Percentiles rank a stretch among this genome's conserved stretches.
phyloP scores from a whole-genome alignment of 2,329 filamentous ascomycete species.

The Aspergillus neoniger region DNA sequence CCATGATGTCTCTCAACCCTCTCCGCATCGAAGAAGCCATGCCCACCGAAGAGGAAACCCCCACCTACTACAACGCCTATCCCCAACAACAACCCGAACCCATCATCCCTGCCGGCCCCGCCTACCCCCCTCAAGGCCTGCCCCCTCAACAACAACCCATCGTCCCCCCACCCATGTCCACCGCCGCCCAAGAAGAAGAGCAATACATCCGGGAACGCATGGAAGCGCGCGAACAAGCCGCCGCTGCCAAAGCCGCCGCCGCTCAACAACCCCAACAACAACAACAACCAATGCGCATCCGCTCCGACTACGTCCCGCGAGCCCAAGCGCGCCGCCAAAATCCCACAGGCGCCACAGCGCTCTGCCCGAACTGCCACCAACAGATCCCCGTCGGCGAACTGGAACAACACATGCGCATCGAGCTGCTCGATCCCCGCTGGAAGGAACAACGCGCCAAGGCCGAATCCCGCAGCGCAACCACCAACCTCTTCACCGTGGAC shows the following conservation, averaged over 20 bases:
- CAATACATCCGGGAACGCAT: conserved; percentile 62
- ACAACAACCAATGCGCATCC: conserved; percentile 75
- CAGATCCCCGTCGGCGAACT: conserved; percentile 84
- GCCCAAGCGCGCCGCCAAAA: conserved; percentile 72
- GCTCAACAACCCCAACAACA: not conserved
- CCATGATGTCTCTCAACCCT: conserved; percentile 79
- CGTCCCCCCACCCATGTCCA: conserved; percentile 20
- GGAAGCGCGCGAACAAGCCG: conserved; percentile 61
- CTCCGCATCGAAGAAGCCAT: conserved; percentile 92
- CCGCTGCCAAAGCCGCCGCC: conserved; percentile 77
- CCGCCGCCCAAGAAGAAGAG: conserved; percentile 56
- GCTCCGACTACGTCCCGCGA: conserved; percentile 87
- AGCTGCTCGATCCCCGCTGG: conserved; percentile 90
- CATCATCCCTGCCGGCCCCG: conserved; percentile 25
- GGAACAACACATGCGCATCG: conserved; percentile 91
- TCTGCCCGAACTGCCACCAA: conserved; percentile 93
- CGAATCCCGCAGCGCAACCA: conserved; percentile 79
- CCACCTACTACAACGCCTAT: conserved; percentile 57
- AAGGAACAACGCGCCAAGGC: conserved; percentile 92
- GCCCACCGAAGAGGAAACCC: conserved; percentile 69
- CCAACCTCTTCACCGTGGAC: conserved; percentile 81
- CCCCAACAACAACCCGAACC: conserved; percentile 42
- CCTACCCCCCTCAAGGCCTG: conserved; percentile 34
- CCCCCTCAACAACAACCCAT: conserved; percentile 34
- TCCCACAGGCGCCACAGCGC: conserved; percentile 61